Base-by-base conservation (phyloP, 2,329 filamentous ascomycete species). In the Knoxdaviesia proteae region DNA sequence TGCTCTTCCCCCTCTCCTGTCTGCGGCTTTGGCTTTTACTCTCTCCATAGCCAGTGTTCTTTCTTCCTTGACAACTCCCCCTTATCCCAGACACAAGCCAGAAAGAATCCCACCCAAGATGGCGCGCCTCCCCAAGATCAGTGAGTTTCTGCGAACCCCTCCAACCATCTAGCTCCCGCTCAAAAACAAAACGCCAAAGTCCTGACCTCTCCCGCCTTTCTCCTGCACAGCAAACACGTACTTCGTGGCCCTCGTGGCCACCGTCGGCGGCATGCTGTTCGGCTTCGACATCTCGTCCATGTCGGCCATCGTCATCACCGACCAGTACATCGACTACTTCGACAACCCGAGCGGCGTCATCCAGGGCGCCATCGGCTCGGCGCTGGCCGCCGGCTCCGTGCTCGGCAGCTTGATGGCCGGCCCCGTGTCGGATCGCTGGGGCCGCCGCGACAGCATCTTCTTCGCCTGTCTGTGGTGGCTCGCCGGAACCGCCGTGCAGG, bases 271-370 rank as follows among this genome's bases (percentile, higher is more conserved):
- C 42, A 59, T 60, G 53, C 56, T 62, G 34, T 70, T 70, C 48
- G 67, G 66, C 45, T 74, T 74, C 53, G 69, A 73, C 47, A 70
- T 73, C 45, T 65, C 63, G 32, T 71, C 68, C 45, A 73, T 73
- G 64, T 67, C 65, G 10, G 70, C 68, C 45, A 71, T 71, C 51
- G 67, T 71, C 46, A 64, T 64, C 32, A 65, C 65, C 8, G 47
- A 61, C 5, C 60, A 67, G 44, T 73, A 71, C 50, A 59, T 66
- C 43, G 59, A 64, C 2, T 71, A 65, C 56, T 73, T 72, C 54
- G 51, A 65, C 55, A 58, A 61, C 20, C 64, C 66, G 0, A 56
- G 55, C 6, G 60, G 59, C 29, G 56, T 64, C 11, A 56, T 59
- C 7, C 67, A 71, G 48, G 68, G 68, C 32, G 66, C 65, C 36